phyloP scores from a whole-genome alignment of 1,284 basidiomycete genomes.

The Wallemia hederae region DNA sequence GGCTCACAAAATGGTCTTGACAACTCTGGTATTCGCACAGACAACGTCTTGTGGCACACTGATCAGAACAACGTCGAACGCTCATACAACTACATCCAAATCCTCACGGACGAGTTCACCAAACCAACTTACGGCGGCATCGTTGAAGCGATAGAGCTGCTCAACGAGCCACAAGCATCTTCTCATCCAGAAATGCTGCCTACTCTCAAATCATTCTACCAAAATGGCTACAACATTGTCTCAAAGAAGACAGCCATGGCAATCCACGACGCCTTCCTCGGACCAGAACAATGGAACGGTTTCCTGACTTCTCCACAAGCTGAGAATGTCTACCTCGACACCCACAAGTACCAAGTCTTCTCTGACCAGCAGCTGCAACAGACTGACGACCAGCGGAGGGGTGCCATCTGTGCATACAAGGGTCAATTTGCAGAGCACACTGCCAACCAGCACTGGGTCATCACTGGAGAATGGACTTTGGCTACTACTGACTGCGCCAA shows the following conservation, averaged over 20 bases:
- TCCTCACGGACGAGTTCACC: not conserved
- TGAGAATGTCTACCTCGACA: conserved; percentile 11
- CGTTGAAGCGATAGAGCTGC: not conserved
- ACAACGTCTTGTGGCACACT: not conserved
- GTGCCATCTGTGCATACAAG: conserved; percentile 26
- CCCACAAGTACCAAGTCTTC: not conserved
- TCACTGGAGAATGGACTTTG: conserved; percentile 35
- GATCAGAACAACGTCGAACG: not conserved
- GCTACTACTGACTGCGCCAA: conserved; percentile 60
- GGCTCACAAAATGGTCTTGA: conserved; percentile 32
- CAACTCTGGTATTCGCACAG: not conserved
- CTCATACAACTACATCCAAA: not conserved
- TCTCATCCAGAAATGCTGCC: not conserved
- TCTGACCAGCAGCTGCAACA: not conserved
- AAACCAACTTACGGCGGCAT: not conserved
- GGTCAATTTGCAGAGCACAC: conserved; percentile 25
- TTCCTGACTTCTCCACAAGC: conserved; percentile 27
- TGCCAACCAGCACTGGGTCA: conserved; percentile 25
- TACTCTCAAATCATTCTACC: not conserved
- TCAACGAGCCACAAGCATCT: not conserved
- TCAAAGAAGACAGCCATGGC: conserved; percentile 21
- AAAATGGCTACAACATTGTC: not conserved
- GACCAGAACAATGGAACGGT: conserved; percentile 38
- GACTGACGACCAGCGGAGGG: conserved; percentile 15
- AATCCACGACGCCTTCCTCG: conserved; percentile 63